These are phyloP conservation scores for Thamnidium elegans DNA, from an alignment of 192 early-diverging fungal species.

Conservation along the genomic window DNA sequence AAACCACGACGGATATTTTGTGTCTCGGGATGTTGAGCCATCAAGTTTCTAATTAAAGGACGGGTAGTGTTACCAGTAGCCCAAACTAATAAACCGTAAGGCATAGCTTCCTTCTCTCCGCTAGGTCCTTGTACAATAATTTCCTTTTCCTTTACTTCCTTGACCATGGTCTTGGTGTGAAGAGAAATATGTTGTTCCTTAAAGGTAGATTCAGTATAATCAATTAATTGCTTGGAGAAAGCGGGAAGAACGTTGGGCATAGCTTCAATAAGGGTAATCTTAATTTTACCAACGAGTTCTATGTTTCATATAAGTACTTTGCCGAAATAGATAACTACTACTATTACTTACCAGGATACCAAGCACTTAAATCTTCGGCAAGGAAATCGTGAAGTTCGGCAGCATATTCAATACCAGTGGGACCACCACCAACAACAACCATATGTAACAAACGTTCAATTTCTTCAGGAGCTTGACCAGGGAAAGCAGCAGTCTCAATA, in stretches of 20 bases:
- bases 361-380: slow-evolving; percentile 63
- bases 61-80: slow-evolving; percentile 80
- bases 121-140: slow-evolving; percentile 65
- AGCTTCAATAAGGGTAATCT: slow-evolving; percentile 78
- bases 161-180: slow-evolving; percentile 75
- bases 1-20: slow-evolving; percentile 71
- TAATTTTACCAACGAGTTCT: slow-evolving; percentile 71
- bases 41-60: slow-evolving; percentile 63
- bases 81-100: slow-evolving; percentile 82
- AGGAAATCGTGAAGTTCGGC: slow-evolving; percentile 84
- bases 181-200: slow-evolving; percentile 73
- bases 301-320: too few relatives aligned
- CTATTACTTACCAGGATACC: slow-evolving; percentile 60
- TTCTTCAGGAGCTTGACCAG: slow-evolving; percentile 68
- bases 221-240: slow-evolving; percentile 76
- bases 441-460: slow-evolving; percentile 74
- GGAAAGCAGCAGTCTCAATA: slow-evolving; percentile 66
- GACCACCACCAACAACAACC: slow-evolving; percentile 73
- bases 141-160: slow-evolving; percentile 71
- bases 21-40: slow-evolving; percentile 52
- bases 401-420: slow-evolving; percentile 68
- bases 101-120: slow-evolving; percentile 59
- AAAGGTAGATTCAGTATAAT: slow-evolving; percentile 78
- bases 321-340: too few relatives aligned
- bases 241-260: slow-evolving; percentile 73